A percentile compares a stretch with the other conserved stretches of the same genome.
phyloP scores from a whole-genome alignment of 768 basidiomycete species.

The Russula virescens region DNA sequence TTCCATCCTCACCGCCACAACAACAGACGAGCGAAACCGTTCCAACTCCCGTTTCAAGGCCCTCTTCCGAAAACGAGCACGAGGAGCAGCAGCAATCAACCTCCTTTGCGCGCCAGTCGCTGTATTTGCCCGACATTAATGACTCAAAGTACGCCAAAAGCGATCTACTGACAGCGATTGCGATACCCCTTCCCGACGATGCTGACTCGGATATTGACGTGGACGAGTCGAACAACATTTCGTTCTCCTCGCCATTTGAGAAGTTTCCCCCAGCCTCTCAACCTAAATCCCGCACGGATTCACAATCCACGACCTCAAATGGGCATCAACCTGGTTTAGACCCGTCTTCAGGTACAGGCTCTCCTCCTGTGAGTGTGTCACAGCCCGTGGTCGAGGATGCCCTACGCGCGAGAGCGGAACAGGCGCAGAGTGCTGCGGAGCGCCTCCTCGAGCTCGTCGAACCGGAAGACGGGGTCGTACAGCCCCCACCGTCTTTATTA shows the following conservation, averaged over 20 bases:
- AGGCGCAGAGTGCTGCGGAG: constrained; percentile 90
- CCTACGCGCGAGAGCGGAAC: constrained; percentile 79
- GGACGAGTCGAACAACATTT: constrained; percentile 55
- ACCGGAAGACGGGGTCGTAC: constrained; percentile 51
- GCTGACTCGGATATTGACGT: constrained; percentile 53
- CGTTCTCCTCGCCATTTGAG: constrained; percentile 67
- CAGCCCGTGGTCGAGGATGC: constrained; percentile 73
- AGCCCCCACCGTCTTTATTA: constrained; percentile 15
- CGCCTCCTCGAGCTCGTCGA: constrained; percentile 82
- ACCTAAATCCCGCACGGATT: constrained; percentile 38
- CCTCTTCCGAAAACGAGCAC: constrained; percentile 11
- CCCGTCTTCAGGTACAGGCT: constrained; percentile 53
- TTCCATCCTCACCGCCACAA: constrained; percentile 32
- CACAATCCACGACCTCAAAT: constrained; percentile 50
- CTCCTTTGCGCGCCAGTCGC: constrained; percentile 11
- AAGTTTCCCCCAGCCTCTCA: constrained; percentile 36
- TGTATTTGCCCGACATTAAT: constrained; percentile 35
- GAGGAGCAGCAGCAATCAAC: constrained; percentile 4
- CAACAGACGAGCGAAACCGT: constrained; percentile 14
- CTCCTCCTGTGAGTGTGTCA: constrained; percentile 37
- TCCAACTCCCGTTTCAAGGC: constrained; percentile 24
- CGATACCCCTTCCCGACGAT: constrained; percentile 69
- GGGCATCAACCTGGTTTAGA: constrained; percentile 42
- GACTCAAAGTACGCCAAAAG: constrained; percentile 37
- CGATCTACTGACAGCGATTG: constrained; percentile 62